These are phyloP conservation scores for Xylaria sp. DNA, from an alignment of 2,329 filamentous ascomycete genomes.

Conservation along the genomic window DNA sequence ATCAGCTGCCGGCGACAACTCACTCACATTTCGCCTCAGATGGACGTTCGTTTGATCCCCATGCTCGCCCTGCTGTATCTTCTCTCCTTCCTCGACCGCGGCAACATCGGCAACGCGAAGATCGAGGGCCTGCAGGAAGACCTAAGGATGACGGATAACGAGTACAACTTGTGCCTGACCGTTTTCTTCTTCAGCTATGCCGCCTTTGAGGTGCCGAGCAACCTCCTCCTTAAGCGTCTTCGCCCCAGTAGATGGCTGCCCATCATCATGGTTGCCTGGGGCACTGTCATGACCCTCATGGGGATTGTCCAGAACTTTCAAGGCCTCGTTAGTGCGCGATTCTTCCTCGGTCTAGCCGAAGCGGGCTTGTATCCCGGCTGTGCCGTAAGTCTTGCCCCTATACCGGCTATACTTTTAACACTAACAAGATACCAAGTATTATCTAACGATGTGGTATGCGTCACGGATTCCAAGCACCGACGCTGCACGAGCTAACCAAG, in stretches of 20 bases:
- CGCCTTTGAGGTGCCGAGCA: slow-evolving; percentile 77
- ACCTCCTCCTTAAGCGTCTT: slow-evolving; percentile 75
- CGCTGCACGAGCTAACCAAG: not conserved
- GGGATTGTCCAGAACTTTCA: slow-evolving; percentile 56
- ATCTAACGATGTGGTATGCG: slow-evolving; percentile 58
- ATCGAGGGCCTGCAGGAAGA: slow-evolving; percentile 62
- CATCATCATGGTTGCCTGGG: slow-evolving; percentile 69
- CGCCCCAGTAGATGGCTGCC: slow-evolving; percentile 78
- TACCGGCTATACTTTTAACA: not conserved
- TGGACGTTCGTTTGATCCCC: slow-evolving; percentile 59
- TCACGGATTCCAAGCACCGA: not conserved
- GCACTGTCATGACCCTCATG: slow-evolving; percentile 55
- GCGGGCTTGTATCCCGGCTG: slow-evolving; percentile 44
- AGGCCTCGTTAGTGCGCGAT: slow-evolving; percentile 55
- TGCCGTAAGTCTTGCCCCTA: slow-evolving; percentile 31
- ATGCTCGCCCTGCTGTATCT: slow-evolving; percentile 72
- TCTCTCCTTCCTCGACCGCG: slow-evolving; percentile 70
- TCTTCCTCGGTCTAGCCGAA: slow-evolving; percentile 50
- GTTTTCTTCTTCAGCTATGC: slow-evolving; percentile 85
- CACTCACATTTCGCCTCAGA: slow-evolving; percentile 41
- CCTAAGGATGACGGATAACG: slow-evolving; percentile 61
- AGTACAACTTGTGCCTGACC: slow-evolving; percentile 72
- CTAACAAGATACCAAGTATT: slow-evolving; percentile 45
- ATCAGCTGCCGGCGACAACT: not conserved
- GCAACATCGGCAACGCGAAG: slow-evolving; percentile 71